Conservation (phyloP, 73 alveolate species). For the Paramecium octaurelia region DNA sequence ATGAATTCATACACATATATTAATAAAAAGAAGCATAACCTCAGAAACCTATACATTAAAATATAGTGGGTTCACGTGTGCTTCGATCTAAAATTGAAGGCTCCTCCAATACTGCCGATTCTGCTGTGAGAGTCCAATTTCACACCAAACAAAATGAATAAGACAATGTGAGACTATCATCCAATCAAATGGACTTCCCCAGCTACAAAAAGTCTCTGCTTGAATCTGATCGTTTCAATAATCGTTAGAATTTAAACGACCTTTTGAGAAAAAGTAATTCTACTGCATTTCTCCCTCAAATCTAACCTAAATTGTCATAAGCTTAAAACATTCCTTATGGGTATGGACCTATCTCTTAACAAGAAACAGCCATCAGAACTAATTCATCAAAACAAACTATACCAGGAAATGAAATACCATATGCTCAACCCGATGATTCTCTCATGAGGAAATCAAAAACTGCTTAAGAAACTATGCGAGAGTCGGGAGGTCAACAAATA, state of each 20-base stretch:
- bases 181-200: not conserved
- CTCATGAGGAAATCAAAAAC: conserved; percentile 29
- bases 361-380: conserved; percentile 7
- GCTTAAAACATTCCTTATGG: not conserved
- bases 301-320: not conserved
- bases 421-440: not conserved
- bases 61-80: not conserved
- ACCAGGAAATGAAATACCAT: not conserved
- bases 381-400: conserved; percentile 8
- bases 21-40: not conserved
- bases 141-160: not conserved
- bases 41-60: not conserved
- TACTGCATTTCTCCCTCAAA: conserved; percentile 7
- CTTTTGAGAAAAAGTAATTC: not conserved
- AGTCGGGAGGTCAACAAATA: not conserved
- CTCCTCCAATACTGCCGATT: not conserved
- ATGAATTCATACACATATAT: not conserved
- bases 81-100: not conserved
- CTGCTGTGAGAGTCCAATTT: not conserved
- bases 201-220: not conserved
- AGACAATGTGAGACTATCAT: not conserved
- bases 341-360: not conserved
- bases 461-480: conserved; percentile 9
- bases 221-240: not conserved
- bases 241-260: not conserved